phyloP scores from a whole-genome alignment of 1,284 basidiomycete genomes.

The Ceratobasidium papillatum region DNA sequence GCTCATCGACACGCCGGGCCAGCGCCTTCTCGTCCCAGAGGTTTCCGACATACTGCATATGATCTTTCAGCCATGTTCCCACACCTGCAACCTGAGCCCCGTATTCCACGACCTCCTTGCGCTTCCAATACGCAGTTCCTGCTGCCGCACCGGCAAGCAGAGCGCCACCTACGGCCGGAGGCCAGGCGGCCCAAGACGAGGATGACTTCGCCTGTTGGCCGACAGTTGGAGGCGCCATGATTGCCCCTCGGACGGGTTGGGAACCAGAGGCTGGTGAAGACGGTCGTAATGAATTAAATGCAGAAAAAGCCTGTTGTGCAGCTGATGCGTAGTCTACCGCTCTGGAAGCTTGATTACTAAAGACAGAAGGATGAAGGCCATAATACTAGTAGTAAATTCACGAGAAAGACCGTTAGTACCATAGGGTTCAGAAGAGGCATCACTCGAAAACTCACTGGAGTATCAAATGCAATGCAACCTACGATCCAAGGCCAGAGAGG shows the following conservation, averaged over 20 bases:
- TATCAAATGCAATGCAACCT: conserved; percentile 87
- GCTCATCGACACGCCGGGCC: conserved; percentile 66
- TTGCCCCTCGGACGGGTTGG: conserved; percentile 46
- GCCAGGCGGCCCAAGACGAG: conserved; percentile 36
- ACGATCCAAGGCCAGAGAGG: conserved; percentile 86
- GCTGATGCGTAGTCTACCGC: conserved; percentile 76
- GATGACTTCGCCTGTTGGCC: conserved; percentile 21
- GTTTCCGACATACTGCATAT: conserved; percentile 89
- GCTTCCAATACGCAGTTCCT: conserved; percentile 82
- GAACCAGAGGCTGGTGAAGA: conserved; percentile 40
- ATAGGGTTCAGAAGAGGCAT: not conserved
- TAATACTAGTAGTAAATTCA: conserved; percentile 66
- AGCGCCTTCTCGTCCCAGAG: conserved; percentile 83
- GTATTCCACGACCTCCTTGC: conserved; percentile 62
- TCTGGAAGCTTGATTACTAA: conserved; percentile 85
- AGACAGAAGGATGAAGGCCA: conserved; percentile 85
- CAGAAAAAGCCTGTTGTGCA: conserved; percentile 62
- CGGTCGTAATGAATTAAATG: conserved; percentile 63
- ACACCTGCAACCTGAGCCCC: conserved; percentile 58
- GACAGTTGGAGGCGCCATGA: conserved; percentile 47
- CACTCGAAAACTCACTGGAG: conserved; percentile 68
- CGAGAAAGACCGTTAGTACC: not conserved
- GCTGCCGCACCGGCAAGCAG: conserved; percentile 78
- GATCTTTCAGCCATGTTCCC: conserved; percentile 81
- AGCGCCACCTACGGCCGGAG: conserved; percentile 66